Percentiles rank a stretch among this genome's conserved stretches.
phyloP scores from a whole-genome alignment of 257 asterid species.

The Galeopsis tetrahit region DNA sequence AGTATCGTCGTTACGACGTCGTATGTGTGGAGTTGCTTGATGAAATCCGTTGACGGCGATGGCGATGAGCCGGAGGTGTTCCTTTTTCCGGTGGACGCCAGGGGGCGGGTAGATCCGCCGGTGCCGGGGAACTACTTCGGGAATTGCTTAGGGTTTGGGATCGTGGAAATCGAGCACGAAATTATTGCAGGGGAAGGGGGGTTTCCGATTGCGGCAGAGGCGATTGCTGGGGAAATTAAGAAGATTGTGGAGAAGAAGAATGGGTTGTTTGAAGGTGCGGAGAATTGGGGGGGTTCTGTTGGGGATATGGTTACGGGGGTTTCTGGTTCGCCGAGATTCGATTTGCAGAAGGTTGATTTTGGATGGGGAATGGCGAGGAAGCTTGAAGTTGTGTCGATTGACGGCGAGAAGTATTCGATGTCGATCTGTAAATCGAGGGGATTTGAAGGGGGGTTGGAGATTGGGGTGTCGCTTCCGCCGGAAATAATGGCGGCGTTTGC shows the following conservation, averaged over 20 bases:
- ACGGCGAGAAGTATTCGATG: slow-evolving; percentile 40
- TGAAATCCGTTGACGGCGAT: slow-evolving; percentile 34
- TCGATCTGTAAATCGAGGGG: slow-evolving; percentile 43
- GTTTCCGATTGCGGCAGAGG: slow-evolving; percentile 41
- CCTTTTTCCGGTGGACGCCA: slow-evolving; percentile 34
- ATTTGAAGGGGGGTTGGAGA: slow-evolving; percentile 41
- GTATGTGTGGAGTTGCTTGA: slow-evolving; percentile 53
- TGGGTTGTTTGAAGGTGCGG: slow-evolving; percentile 38
- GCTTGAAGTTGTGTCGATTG: slow-evolving; percentile 43
- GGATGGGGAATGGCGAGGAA: slow-evolving; percentile 56
- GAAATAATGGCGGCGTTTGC: slow-evolving; percentile 43
- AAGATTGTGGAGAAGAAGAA: slow-evolving; percentile 31
- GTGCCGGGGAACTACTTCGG: slow-evolving; percentile 57
- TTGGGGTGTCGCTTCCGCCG: slow-evolving; percentile 42
- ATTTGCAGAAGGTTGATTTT: slow-evolving; percentile 48
- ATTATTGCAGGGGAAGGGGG: slow-evolving; percentile 43
- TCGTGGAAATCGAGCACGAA: slow-evolving; percentile 20
- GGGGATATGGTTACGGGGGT: slow-evolving; percentile 30
- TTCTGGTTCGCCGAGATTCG: slow-evolving; percentile 56
- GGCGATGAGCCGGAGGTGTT: slow-evolving; percentile 27
- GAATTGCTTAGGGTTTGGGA: slow-evolving; percentile 45
- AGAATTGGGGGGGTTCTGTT: slow-evolving; percentile 23
- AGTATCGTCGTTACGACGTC: slow-evolving; percentile 32
- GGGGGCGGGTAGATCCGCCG: slow-evolving; percentile 47
- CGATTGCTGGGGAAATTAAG: slow-evolving; percentile 37